These are phyloP conservation scores for Candida patagonica DNA, from an alignment of 805 yeast genomes.

Conservation along the genomic window DNA sequence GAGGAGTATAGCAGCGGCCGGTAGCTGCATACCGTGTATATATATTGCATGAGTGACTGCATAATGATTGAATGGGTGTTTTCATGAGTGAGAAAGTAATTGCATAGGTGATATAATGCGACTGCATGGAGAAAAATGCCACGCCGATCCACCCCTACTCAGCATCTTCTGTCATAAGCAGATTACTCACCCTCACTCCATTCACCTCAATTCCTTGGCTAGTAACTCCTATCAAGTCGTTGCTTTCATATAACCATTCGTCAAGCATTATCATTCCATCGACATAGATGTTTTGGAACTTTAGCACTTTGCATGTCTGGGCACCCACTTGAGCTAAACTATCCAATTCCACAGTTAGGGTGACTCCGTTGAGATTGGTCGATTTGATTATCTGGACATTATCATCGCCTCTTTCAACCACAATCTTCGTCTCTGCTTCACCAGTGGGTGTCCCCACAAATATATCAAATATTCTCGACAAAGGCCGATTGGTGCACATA, in stretches of 20 bases:
- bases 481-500: neutral
- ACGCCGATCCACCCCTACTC: too few species aligned
- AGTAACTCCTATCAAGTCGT: constrained; percentile 1
- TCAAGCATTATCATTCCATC: neutral
- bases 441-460: constrained; percentile 4
- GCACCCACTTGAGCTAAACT: too few species aligned
- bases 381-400: constrained; percentile 5
- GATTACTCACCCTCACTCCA: neutral
- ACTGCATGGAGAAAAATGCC: too few species aligned
- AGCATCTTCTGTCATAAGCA: too few species aligned
- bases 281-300: constrained; percentile 1
- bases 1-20: too few species aligned
- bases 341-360: constrained; percentile 2
- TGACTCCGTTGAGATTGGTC: constrained; percentile 8
- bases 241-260: constrained; percentile 1
- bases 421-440: neutral
- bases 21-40: too few species aligned
- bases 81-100: too few species aligned
- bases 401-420: constrained; percentile 1
- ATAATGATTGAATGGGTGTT: too few species aligned
- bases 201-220: neutral
- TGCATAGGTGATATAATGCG: too few species aligned
- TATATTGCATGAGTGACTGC: too few species aligned
- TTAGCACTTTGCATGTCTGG: constrained; percentile 1
- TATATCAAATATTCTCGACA: constrained; percentile 3